These are phyloP conservation scores for Caloboletus inedulis DNA, from an alignment of 1,284 basidiomycete species.

Conservation along the genomic window DNA sequence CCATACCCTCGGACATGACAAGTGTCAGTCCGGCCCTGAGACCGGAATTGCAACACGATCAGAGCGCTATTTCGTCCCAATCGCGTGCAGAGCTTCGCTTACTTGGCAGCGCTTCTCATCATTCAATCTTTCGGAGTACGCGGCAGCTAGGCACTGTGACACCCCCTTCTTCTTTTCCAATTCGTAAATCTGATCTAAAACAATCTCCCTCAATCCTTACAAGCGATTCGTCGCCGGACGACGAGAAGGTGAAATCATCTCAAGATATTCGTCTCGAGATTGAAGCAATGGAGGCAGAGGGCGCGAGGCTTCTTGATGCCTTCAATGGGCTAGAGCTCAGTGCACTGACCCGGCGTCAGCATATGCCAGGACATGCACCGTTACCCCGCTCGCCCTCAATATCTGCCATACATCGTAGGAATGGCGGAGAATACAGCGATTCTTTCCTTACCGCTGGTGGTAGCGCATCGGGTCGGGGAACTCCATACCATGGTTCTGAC, in stretches of 20 bases:
- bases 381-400: constrained; percentile 32
- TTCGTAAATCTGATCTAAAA: constrained; percentile 24
- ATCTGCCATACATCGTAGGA: constrained; percentile 27
- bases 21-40: constrained; percentile 9
- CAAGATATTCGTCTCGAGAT: constrained; percentile 65
- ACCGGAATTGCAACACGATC: constrained; percentile 13
- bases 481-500: constrained; percentile 31
- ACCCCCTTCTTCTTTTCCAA: constrained; percentile 32
- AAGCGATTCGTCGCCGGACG: constrained; percentile 40
- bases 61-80: constrained; percentile 9
- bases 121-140: constrained; percentile 22
- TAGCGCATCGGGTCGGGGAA: constrained; percentile 30
- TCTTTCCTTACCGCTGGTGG: constrained; percentile 25
- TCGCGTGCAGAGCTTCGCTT: constrained; percentile 17
- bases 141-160: constrained; percentile 26
- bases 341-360: constrained; percentile 53
- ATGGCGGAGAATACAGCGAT: constrained; percentile 27
- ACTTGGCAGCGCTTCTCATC: constrained; percentile 24
- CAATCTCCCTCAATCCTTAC: constrained; percentile 35
- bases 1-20: constrained; percentile 21
- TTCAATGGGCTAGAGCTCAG: constrained; percentile 73
- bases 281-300: constrained; percentile 62
- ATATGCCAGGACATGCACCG: constrained; percentile 31
- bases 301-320: constrained; percentile 63
- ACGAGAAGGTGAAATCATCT: constrained; percentile 54